A percentile compares a stretch with the other conserved stretches of the same genome.
Conservation (phyloP, 805 yeast species). For the Starmerella potacharoeniae region DNA sequence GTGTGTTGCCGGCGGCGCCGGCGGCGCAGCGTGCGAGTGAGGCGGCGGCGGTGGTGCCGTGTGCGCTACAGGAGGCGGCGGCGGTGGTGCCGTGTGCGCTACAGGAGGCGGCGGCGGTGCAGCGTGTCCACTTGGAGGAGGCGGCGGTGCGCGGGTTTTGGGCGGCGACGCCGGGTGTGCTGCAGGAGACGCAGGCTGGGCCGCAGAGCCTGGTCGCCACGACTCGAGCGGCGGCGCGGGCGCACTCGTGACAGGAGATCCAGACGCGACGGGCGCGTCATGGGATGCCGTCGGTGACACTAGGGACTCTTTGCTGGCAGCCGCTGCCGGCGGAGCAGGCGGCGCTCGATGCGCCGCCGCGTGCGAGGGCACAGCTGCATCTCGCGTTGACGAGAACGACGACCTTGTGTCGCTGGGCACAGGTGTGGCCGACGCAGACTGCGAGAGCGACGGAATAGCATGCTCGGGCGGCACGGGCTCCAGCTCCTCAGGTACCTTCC, state of each 20-base stretch:
- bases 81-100: slow-evolving; percentile 10
- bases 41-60: slow-evolving; percentile 14
- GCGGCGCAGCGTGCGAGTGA: slow-evolving; percentile 1
- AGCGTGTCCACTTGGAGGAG: too few species aligned
- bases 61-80: slow-evolving; percentile 4
- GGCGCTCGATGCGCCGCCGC: neutral
- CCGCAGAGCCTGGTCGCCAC: neutral
- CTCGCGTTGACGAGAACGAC: neutral
- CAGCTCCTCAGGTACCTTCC: neutral
- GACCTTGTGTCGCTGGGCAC: neutral
- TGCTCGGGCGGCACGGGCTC: neutral
- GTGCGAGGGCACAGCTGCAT: neutral
- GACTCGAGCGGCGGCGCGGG: neutral
- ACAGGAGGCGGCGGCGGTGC: neutral
- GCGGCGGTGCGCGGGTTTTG: too few species aligned
- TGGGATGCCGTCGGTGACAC: neutral
- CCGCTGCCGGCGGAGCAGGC: neutral
- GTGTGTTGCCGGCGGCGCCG: slow-evolving; percentile 13
- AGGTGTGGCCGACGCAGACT: neutral
- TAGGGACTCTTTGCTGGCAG: neutral
- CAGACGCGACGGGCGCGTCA: neutral
- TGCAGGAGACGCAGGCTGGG: neutral
- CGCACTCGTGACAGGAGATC: neutral
- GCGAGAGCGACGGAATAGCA: neutral
- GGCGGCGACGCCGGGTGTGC: slow-evolving; percentile 15